Percentiles rank a stretch among this genome's conserved stretches.
Evolutionary conservation across 2,329 filamentous ascomycete genomes (phyloP).

Genomic region (Cordyceps cicadae): DNA sequence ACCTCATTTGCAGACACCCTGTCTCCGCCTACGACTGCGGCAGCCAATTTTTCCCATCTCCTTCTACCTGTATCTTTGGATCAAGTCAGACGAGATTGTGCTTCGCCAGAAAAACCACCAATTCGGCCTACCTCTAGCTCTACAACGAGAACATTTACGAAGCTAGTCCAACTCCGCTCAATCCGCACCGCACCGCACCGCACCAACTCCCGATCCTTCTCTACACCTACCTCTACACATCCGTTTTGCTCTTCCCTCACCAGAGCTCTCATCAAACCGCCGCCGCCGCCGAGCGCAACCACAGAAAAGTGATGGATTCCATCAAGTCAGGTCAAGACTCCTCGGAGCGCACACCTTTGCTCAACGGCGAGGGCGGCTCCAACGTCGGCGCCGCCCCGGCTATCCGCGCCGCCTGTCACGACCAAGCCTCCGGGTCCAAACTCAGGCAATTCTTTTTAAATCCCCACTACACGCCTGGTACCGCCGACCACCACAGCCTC

Average conservation of each 20-base stretch:
- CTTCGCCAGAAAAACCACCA: neutral
- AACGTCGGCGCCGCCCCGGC: neutral
- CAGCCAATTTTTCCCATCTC: neutral
- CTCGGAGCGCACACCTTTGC: constrained; percentile 35
- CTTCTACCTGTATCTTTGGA: neutral
- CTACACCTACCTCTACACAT: neutral
- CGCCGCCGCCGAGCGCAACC: neutral
- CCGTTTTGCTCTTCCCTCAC: neutral
- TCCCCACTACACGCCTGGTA: constrained; percentile 41
- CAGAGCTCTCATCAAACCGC: neutral
- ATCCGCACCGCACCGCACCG: neutral
- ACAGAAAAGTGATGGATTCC: constrained; percentile 21
- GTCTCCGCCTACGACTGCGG: neutral
- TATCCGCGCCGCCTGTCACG: neutral
- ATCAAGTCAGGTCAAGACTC: constrained; percentile 23
- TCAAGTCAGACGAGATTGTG: neutral
- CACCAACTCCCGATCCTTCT: neutral
- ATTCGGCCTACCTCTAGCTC: neutral
- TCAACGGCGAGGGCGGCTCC: constrained; percentile 25
- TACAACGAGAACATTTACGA: neutral
- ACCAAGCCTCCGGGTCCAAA: constrained; percentile 11
- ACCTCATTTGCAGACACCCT: neutral
- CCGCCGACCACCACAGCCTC: constrained; percentile 37
- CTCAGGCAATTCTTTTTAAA: constrained; percentile 41
- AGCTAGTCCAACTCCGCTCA: neutral